These are phyloP conservation scores for Brettanomyces nanus DNA, from an alignment of 805 yeast species.

Conservation along the genomic window DNA sequence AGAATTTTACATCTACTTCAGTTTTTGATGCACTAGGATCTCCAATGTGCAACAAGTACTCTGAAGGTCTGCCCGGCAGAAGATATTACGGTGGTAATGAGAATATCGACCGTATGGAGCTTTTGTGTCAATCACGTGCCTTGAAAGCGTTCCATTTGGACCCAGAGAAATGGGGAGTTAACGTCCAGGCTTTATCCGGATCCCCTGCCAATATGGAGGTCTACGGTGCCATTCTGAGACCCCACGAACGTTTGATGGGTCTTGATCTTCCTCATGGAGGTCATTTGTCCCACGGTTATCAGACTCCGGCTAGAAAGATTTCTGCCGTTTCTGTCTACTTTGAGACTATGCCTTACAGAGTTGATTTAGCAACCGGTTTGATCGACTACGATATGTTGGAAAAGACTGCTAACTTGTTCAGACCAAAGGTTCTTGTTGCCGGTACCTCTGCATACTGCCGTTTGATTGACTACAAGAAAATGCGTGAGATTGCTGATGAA, in stretches of 20 bases:
- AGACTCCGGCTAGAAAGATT: conserved; percentile 87
- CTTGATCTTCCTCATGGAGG: conserved; percentile 98
- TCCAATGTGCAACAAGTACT: conserved; percentile 96
- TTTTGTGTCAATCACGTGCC: conserved; percentile 90
- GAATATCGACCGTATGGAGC: conserved; percentile 89
- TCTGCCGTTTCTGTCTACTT: conserved; percentile 94
- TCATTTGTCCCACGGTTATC: conserved; percentile 97
- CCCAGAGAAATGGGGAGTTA: conserved; percentile 91
- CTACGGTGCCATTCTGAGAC: conserved; percentile 89
- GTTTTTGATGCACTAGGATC: conserved; percentile 96
- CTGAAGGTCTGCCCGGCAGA: conserved; percentile 99
- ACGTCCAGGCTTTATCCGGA: conserved; percentile 93
- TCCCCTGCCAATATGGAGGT: conserved; percentile 98
- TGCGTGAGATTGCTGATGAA: conserved; percentile 93
- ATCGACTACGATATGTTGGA: conserved; percentile 95
- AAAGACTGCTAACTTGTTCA: conserved; percentile 80
- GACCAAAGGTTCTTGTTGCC: conserved; percentile 95
- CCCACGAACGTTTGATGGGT: conserved; percentile 97
- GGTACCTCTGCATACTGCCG: conserved; percentile 99
- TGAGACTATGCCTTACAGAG: conserved; percentile 98
- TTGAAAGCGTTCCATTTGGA: conserved; percentile 77
- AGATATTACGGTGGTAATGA: conserved; percentile 99
- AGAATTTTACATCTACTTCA: conserved; percentile 92
- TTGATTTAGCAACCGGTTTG: conserved; percentile 82
- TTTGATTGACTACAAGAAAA: conserved; percentile 90